These are phyloP conservation scores for Carex scoparia DNA, from an alignment of 176 grass and related monocot genomes.

Conservation along the genomic window DNA sequence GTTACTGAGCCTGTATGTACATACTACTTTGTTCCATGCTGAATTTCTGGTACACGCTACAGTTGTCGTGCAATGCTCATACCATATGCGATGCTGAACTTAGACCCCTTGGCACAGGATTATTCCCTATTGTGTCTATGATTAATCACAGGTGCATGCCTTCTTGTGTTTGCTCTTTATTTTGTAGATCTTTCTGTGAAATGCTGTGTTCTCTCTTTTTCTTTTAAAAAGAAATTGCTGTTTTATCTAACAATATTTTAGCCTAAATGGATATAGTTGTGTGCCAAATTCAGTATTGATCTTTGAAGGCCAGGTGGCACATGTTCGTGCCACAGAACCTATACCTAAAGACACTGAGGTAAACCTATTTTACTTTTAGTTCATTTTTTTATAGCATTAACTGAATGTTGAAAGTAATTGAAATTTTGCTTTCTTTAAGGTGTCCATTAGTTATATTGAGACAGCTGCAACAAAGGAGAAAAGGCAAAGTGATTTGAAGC, in stretches of 20 bases:
- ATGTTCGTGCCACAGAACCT: constrained; percentile 66
- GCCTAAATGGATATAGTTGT: constrained; percentile 54
- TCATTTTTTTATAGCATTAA: constrained; percentile 18
- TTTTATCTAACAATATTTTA: background rate
- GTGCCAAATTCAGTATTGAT: constrained; percentile 90
- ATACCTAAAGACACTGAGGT: constrained; percentile 79
- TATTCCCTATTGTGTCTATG: constrained; percentile 90
- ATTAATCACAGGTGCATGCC: constrained; percentile 83
- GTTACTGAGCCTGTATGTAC: background rate
- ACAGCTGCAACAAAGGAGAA: constrained; percentile 68
- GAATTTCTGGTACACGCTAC: constrained; percentile 30
- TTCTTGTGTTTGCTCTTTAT: constrained; percentile 5
- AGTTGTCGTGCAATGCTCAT: constrained; percentile 94
- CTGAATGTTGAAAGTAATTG: background rate
- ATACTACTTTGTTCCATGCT: constrained; percentile 9
- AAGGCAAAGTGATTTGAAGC: constrained; percentile 66
- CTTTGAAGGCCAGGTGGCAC: constrained; percentile 69
- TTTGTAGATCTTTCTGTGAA: constrained; percentile 20
- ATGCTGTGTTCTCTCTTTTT: constrained; percentile 8
- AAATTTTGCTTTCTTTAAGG: constrained; percentile 37
- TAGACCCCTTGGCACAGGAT: constrained; percentile 73
- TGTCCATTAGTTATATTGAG: constrained; percentile 95
- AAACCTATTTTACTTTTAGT: constrained; percentile 20
- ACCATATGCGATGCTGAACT: constrained; percentile 93
- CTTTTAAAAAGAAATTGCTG: background rate